phyloP scores from a whole-genome alignment of 805 yeast species.

The Huiozyma sinensis region DNA sequence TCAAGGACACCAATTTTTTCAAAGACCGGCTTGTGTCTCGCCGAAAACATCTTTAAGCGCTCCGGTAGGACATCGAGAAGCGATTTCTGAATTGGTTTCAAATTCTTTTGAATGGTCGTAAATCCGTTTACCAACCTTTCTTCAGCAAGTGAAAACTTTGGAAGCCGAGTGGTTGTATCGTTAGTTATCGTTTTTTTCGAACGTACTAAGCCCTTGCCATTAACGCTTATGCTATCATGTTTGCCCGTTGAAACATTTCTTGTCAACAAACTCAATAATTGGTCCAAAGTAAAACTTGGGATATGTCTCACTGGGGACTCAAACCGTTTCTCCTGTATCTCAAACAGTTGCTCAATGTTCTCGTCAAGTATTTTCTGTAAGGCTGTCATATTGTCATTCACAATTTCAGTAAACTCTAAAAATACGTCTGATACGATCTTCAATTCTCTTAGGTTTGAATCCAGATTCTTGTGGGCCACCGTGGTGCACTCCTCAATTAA shows the following conservation, averaged over 20 bases:
- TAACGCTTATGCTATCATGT: conserved; percentile 3
- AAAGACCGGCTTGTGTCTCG: conserved; percentile 16
- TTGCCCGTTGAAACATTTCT: conserved; percentile 5
- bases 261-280: conserved; percentile 25
- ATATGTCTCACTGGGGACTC: conserved; percentile 34
- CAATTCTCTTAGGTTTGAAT: conserved; percentile 19
- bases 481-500: conserved; percentile 21
- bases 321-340: conserved; percentile 30
- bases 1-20: conserved; percentile 13
- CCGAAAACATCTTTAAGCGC: conserved; percentile 35
- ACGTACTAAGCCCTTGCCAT: neutral
- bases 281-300: conserved; percentile 29
- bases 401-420: conserved; percentile 36
- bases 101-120: conserved; percentile 30
- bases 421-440: conserved; percentile 31
- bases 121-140: conserved; percentile 34
- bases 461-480: conserved; percentile 10
- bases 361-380: conserved; percentile 31
- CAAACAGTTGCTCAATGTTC: conserved; percentile 28
- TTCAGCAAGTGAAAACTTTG: conserved; percentile 32
- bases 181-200: neutral
- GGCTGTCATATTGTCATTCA: conserved; percentile 32
- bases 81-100: conserved; percentile 42
- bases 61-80: conserved; percentile 42
- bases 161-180: conserved; percentile 23